A percentile compares a stretch with the other conserved stretches of the same genome.
phyloP scores from a whole-genome alignment of 2,329 filamentous ascomycete species.

The Fusarium palustre region DNA sequence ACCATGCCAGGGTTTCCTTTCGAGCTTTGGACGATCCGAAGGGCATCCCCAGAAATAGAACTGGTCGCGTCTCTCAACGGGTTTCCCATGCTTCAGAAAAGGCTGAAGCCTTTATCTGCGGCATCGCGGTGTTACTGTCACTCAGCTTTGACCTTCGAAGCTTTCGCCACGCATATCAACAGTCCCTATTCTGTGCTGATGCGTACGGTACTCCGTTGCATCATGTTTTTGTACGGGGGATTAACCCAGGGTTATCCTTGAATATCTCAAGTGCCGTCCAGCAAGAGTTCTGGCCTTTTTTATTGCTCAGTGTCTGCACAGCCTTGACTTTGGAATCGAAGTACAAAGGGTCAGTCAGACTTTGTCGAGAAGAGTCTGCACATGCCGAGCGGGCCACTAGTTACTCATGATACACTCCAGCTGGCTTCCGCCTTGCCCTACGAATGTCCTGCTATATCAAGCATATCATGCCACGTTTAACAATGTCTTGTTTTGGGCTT shows the following conservation, averaged over 20 bases:
- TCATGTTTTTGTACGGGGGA: background rate
- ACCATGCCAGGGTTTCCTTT: constrained; percentile 12
- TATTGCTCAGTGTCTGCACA: constrained; percentile 33
- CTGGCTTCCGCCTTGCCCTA: constrained; percentile 5
- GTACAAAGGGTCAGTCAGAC: constrained; percentile 23
- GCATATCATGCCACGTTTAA: constrained; percentile 6
- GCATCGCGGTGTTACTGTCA: constrained; percentile 5
- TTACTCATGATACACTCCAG: constrained; percentile 1
- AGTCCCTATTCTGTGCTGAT: constrained; percentile 10
- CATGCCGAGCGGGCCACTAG: constrained; percentile 16
- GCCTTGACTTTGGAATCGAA: constrained; percentile 31
- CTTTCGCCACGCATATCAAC: constrained; percentile 14
- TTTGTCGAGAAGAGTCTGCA: constrained; percentile 24
- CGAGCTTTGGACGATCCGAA: constrained; percentile 8
- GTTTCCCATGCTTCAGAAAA: constrained; percentile 24
- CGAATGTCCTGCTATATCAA: constrained; percentile 12
- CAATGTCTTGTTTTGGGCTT: constrained; percentile 21
- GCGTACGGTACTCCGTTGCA: background rate
- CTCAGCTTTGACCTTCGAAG: constrained; percentile 15
- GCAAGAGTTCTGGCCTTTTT: constrained; percentile 14
- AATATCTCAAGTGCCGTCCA: constrained; percentile 35
- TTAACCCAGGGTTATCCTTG: constrained; percentile 19
- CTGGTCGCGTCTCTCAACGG: constrained; percentile 16
- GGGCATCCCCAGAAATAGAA: constrained; percentile 38
- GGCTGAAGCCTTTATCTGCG: constrained; percentile 14